Evolutionary conservation across 495 filamentous ascomycete species (phyloP).

Genomic region (Hyaloscypha variabilis): DNA sequence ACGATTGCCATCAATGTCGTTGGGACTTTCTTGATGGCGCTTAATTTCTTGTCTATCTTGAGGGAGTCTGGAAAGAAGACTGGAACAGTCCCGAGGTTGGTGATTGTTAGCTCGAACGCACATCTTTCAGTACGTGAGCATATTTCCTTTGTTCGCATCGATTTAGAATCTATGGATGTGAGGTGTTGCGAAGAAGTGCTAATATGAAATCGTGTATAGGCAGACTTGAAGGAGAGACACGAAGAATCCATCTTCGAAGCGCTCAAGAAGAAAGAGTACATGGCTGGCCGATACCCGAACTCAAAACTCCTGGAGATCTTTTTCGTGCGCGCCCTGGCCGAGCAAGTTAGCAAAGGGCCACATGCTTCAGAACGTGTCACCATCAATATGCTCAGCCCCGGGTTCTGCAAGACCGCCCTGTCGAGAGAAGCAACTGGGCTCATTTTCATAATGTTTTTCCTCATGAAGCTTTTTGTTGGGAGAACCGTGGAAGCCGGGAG

Average conservation of each 20-base stretch:
- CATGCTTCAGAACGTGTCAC: constrained; percentile 5
- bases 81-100: neutral
- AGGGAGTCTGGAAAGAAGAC: neutral
- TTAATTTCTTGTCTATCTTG: constrained; percentile 22
- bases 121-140: no score
- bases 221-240: neutral
- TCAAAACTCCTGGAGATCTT: constrained; percentile 56
- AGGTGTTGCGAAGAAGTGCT: neutral
- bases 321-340: constrained; percentile 46
- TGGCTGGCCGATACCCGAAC: constrained; percentile 36
- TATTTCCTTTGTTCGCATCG: no score
- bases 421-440: neutral
- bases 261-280: neutral
- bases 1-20: constrained; percentile 26
- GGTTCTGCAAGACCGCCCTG: constrained; percentile 13
- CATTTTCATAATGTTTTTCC: neutral
- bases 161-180: no score
- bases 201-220: constrained; percentile 2
- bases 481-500: constrained; percentile 18
- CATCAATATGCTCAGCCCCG: constrained; percentile 16
- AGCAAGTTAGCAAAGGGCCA: neutral
- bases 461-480: constrained; percentile 12
- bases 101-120: constrained; percentile 19
- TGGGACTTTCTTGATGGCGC: constrained; percentile 18
- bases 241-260: constrained; percentile 10